phyloP scores from a whole-genome alignment of 78 protist genomes.

The Pelomyxa schiedti region DNA sequence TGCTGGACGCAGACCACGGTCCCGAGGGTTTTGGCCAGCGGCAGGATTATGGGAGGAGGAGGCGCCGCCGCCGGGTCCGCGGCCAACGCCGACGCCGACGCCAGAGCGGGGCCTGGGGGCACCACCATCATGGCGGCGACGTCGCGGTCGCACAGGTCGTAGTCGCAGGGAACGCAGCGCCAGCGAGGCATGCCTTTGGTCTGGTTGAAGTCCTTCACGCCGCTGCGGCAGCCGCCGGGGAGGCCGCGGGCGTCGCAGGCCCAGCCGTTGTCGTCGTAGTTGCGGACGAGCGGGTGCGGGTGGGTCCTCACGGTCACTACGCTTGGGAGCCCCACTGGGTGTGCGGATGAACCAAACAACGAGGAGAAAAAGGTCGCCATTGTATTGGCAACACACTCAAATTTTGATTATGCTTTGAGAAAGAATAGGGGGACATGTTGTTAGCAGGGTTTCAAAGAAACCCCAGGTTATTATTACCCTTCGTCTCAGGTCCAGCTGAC shows the following conservation, averaged over 20 bases:
- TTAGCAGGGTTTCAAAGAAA: too few relatives aligned
- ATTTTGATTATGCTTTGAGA: too few relatives aligned
- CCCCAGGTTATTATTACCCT: too few relatives aligned
- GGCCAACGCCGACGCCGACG: not conserved
- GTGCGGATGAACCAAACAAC: too few relatives aligned
- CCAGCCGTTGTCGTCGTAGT: not conserved
- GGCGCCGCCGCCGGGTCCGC: not conserved
- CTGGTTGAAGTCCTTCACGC: not conserved
- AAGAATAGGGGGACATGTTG: too few relatives aligned
- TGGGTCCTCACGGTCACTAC: too few relatives aligned
- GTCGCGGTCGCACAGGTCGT: not conserved
- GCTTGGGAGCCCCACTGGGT: too few relatives aligned
- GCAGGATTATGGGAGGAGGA: not conserved
- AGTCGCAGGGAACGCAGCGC: not conserved
- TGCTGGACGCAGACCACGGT: not conserved
- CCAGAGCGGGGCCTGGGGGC: not conserved
- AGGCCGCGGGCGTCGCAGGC: not conserved
- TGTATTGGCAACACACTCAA: too few relatives aligned
- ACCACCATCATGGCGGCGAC: not conserved
- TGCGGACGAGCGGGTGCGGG: not conserved
- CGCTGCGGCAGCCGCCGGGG: not conserved
- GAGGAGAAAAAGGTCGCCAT: too few relatives aligned
- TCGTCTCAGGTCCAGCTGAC: too few relatives aligned
- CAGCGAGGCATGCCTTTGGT: not conserved
- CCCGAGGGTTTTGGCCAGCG: not conserved